Percentiles rank a stretch among this genome's conserved stretches.
Evolutionary conservation across 2,329 filamentous ascomycete genomes (phyloP).

Genomic region (Fusarium albosuccineum): DNA sequence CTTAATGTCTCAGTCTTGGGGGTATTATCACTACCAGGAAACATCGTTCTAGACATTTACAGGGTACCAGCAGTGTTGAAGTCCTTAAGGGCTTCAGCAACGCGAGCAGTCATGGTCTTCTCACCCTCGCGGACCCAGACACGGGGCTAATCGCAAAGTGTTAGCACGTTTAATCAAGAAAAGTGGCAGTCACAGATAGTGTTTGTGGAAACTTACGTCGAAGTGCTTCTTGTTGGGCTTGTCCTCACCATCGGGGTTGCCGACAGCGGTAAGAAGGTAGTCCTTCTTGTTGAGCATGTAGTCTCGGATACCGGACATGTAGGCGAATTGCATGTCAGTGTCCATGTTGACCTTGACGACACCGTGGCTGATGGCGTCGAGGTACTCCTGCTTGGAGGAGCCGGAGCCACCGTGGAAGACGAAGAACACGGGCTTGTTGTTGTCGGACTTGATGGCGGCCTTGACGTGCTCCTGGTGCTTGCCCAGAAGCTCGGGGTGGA

Average conservation of each 20-base stretch:
- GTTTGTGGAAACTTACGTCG: constrained; percentile 59
- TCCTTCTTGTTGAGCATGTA: constrained; percentile 96
- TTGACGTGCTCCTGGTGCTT: constrained; percentile 97
- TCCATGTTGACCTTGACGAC: constrained; percentile 99
- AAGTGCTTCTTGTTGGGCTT: constrained; percentile 99
- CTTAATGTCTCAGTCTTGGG: constrained; percentile 29
- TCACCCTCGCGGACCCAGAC: constrained; percentile 98
- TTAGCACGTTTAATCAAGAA: constrained; percentile 15
- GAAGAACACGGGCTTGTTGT: constrained; percentile 96
- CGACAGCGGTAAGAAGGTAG: constrained; percentile 87
- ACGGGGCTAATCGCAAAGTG: constrained; percentile 70
- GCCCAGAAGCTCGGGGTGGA: constrained; percentile 93
- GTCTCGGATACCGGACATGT: constrained; percentile 92
- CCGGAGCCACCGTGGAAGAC: constrained; percentile 99
- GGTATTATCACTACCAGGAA: constrained; percentile 35
- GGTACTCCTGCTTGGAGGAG: constrained; percentile 90
- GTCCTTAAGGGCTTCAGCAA: constrained; percentile 85
- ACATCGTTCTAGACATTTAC: constrained; percentile 43
- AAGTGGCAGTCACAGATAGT: neutral
- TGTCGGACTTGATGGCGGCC: constrained; percentile 77
- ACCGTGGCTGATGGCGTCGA: constrained; percentile 88
- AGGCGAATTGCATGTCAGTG: constrained; percentile 97
- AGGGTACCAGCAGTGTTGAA: constrained; percentile 74
- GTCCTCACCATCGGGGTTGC: constrained; percentile 94
- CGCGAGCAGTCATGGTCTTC: constrained; percentile 92